A percentile compares a stretch with the other conserved stretches of the same genome.
These are phyloP conservation scores for Saraca asoca DNA, from an alignment of 331 rosid genomes.

Conservation along the genomic window DNA sequence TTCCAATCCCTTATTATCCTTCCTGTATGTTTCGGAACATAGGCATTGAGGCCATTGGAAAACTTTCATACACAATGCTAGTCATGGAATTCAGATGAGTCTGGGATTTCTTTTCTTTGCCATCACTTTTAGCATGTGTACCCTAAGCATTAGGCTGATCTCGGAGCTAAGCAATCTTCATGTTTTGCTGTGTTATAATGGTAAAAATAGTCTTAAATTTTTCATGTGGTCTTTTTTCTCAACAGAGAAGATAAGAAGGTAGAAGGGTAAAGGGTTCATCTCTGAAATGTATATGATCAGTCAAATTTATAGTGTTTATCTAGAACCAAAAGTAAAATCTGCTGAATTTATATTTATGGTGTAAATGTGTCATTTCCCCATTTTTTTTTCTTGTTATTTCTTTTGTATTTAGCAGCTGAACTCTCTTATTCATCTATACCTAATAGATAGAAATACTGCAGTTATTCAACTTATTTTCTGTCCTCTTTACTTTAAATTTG, in stretches of 20 bases:
- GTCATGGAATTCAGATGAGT: neutral
- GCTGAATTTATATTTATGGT: neutral
- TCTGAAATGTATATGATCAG: neutral
- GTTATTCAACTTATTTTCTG: neutral
- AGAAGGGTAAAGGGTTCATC: too few relatives aligned
- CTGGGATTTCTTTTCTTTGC: neutral
- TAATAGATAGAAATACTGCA: neutral
- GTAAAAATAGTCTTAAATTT: too few relatives aligned
- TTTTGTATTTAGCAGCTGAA: neutral
- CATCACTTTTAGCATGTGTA: neutral
- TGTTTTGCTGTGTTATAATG: too few relatives aligned
- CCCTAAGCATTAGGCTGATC: neutral
- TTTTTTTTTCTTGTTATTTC: neutral
- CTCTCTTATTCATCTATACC: neutral
- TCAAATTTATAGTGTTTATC: neutral
- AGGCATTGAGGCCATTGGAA: neutral
- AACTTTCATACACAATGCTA: neutral
- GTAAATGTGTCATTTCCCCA: neutral
- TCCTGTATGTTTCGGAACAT: too few relatives aligned
- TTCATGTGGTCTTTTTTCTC: too few relatives aligned
- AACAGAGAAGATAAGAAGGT: too few relatives aligned
- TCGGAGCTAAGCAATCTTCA: too few relatives aligned
- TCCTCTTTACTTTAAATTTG: constrained; percentile 1
- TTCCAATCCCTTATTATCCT: too few relatives aligned
- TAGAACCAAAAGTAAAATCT: neutral